Evolutionary conservation across 176 grass and related monocot species (phyloP), one percentile per base, ranked within the genome.

Genomic region (Lolium multiflorum): DNA sequence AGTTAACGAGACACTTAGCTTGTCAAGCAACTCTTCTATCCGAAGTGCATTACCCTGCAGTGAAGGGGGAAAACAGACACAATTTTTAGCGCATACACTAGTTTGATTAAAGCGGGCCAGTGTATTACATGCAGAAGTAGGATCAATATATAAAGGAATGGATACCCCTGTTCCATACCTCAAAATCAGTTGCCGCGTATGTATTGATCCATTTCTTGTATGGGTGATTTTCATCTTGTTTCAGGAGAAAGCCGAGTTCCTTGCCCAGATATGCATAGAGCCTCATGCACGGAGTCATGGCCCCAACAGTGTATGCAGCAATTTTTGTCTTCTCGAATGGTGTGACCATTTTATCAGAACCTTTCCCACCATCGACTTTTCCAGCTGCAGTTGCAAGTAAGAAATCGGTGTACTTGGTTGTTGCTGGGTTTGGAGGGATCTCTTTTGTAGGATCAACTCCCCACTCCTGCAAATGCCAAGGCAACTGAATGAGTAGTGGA

Each of bases 281-380:
- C 77, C 94, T 95, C 94, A 92, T 94, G 92, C 90, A 96, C 82
- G 97, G 94, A 38, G 97, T 83, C 85, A 96, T 94, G 12, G 97
- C 97, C 54, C 97, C 94, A 78, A 98, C 92, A 71, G 92, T 92
- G 66, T 98, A 98, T 28, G 97, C 94, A 81, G 97, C 92, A 88
- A 98, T 92, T 90, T 95, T 98, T 67, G 94, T 98, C 87, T 94
- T 98, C 89, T 98, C 97, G 66, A 98, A 98, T 80, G 97, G 94
- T 28, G 97, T 98, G 52, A 87, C 97, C 84, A 98, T 98, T 91
- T 89, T 94, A 52, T 89, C 74, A 84, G 93, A 91, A 76, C 82
- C 92, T 94, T 98, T 96, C 44, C 88, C 87, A 61, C 88, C 91
- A 82, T 98, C 89, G 21, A 98, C 84, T 85, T 96, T 98, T 75